Evolutionary conservation across 2,329 filamentous ascomycete genomes (phyloP), one percentile per base, ranked within the genome.

Genomic region (Hymenoscyphus fructigenus): DNA sequence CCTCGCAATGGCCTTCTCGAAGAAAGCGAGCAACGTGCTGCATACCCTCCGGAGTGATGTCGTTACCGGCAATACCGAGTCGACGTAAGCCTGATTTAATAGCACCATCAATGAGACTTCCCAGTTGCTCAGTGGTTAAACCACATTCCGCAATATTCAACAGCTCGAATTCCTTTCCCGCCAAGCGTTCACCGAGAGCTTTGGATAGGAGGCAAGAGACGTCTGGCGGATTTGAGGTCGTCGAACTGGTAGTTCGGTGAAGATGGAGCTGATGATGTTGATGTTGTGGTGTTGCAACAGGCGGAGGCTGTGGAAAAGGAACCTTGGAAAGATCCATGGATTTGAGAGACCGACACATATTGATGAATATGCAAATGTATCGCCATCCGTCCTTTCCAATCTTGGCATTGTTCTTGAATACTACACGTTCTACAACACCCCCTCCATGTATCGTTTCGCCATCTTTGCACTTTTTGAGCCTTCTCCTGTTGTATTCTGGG

Each of bases 341-440:
- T 76, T 93, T 93, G 63, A 99, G 82, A 0, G 93, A 93, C 67
- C 88, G 89, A 71, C 92, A 97, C 81, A 97, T 89, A 78, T 97
- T 92, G 61, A 97, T 83, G 75, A 98, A 99, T 6, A 97, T 81
- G 50, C 90, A 90, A 64, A 98, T 88, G 75, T 98, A 88, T 72
- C 90, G 93, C 95, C 95, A 99, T 17, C 94, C 95, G 68, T 96
- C 90, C 0, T 84, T 82, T 0, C 92, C 91, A 66, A 98, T 89
- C 73, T 93, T 94, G 1, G 83, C 78, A 75, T 98, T 98, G 78
- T 96, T 92, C 78, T 96, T 97, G 53, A 99, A 79, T 1, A 92
- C 90, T 6, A 99, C 79, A 67, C 92, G 91, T 79, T 97, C 93
- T 4, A 98, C 86, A 1, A 96, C 87, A 17, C 93, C 93, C 58